Conservation (phyloP, 2,329 filamentous ascomycete genomes). For the Furcasterigmium furcatum region DNA sequence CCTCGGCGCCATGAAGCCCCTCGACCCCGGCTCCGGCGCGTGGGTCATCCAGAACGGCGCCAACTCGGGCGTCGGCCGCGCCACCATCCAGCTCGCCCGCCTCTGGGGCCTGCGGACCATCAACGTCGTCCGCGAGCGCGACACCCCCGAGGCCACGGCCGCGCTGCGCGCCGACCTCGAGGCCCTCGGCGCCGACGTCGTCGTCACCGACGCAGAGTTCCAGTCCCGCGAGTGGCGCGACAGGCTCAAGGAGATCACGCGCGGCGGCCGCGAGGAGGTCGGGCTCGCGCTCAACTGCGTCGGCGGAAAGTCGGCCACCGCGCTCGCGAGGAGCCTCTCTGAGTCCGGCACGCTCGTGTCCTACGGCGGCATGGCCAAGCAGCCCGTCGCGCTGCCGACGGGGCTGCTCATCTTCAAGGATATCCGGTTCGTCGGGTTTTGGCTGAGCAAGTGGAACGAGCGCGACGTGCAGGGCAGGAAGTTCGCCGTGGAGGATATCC, state of each 20-base stretch:
- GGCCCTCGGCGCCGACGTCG: slow-evolving; percentile 53
- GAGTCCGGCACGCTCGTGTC: slow-evolving; percentile 76
- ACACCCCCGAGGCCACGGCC: slow-evolving; percentile 61
- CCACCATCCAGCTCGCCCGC: slow-evolving; percentile 82
- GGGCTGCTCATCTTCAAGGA: slow-evolving; percentile 92
- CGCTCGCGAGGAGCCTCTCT: slow-evolving; percentile 71
- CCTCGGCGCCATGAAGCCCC: slow-evolving; percentile 38
- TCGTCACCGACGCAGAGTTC: slow-evolving; percentile 55
- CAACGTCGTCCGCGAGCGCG: slow-evolving; percentile 78
- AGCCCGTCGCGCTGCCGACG: slow-evolving; percentile 78
- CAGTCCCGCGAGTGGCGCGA: slow-evolving; percentile 58
- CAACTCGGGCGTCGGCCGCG: slow-evolving; percentile 87
- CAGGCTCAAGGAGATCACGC: slow-evolving; percentile 61
- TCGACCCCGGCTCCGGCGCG: slow-evolving; percentile 55
- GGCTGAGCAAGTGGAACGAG: slow-evolving; percentile 89
- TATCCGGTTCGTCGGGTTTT: slow-evolving; percentile 86
- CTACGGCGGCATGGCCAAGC: slow-evolving; percentile 92
- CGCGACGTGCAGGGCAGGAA: slow-evolving; percentile 69
- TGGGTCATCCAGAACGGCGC: slow-evolving; percentile 98
- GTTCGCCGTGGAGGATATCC: slow-evolving; percentile 78
- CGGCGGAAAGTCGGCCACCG: slow-evolving; percentile 78
- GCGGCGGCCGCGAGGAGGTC: slow-evolving; percentile 67
- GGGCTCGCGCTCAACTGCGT: slow-evolving; percentile 89
- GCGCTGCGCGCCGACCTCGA: slow-evolving; percentile 49
- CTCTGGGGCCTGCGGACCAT: slow-evolving; percentile 89